Conservation (phyloP, 345 rosid genomes). For the Kernera saxatilis region DNA sequence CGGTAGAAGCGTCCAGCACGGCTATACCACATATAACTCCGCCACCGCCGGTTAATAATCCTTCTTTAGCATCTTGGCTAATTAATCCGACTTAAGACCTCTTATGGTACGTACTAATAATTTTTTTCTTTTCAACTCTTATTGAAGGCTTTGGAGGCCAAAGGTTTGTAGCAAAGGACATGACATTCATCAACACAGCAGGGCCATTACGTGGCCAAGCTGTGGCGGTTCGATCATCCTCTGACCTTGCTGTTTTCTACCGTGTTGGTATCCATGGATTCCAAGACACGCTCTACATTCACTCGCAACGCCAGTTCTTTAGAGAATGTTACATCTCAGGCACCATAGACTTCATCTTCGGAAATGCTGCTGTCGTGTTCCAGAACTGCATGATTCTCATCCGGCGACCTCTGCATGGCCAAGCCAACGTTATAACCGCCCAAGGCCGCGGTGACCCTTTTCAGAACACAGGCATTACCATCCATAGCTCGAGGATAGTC, state of each 20-base stretch:
- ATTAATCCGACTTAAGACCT: background rate
- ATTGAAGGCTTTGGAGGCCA: conserved; percentile 31
- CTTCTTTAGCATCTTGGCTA: background rate
- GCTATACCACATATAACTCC: conserved; percentile 74
- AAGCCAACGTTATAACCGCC: conserved; percentile 67
- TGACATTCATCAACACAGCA: conserved; percentile 68
- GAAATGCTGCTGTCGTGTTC: conserved; percentile 80
- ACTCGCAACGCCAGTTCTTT: conserved; percentile 82
- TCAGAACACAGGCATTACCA: conserved; percentile 70
- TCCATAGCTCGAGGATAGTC: conserved; percentile 55
- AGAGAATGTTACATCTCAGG: conserved; percentile 72
- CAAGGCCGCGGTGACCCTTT: conserved; percentile 70
- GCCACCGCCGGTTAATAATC: conserved; percentile 59
- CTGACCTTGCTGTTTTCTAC: conserved; percentile 82
- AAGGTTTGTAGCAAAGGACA: conserved; percentile 53
- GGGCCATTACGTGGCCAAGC: conserved; percentile 78
- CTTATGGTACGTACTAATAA: background rate
- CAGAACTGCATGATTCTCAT: conserved; percentile 64
- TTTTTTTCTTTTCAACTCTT: background rate
- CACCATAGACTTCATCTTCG: conserved; percentile 81
- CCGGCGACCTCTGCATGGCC: conserved; percentile 52
- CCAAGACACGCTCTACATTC: conserved; percentile 82
- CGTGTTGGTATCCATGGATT: conserved; percentile 67
- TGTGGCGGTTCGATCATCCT: conserved; percentile 77
- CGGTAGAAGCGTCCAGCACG: conserved; percentile 60